Conservation (phyloP, 768 basidiomycete species). For the Baorangia bicolor region DNA sequence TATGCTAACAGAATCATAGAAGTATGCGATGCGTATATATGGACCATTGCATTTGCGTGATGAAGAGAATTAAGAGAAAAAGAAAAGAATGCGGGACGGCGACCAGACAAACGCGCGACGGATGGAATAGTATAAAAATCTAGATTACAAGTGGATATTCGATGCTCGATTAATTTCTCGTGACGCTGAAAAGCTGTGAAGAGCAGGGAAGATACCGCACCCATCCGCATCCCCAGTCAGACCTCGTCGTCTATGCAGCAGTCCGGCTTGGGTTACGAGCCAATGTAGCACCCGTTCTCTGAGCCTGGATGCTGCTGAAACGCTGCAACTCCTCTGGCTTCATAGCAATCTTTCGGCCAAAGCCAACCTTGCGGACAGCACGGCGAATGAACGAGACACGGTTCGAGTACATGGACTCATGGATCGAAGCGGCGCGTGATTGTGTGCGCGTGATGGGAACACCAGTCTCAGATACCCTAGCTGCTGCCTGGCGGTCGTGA, state of each 20-base stretch:
- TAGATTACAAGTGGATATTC: conserved; percentile 36
- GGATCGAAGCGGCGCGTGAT: conserved; percentile 85
- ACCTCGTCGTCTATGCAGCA: conserved; percentile 36
- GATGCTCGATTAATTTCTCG: conserved; percentile 25
- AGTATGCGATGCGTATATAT: conserved; percentile 19
- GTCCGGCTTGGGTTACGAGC: conserved; percentile 76
- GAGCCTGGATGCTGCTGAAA: conserved; percentile 85
- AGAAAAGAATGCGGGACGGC: conserved; percentile 16
- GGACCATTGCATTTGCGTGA: conserved; percentile 14
- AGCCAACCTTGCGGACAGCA: conserved; percentile 85
- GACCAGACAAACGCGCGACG: conserved; percentile 16
- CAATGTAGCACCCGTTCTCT: conserved; percentile 70
- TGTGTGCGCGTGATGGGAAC: conserved; percentile 82
- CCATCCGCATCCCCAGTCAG: conserved; percentile 14
- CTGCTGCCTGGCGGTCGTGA: conserved; percentile 42
- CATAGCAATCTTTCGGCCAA: conserved; percentile 76
- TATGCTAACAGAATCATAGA: conserved; percentile 10
- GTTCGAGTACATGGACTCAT: conserved; percentile 93
- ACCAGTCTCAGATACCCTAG: conserved; percentile 35
- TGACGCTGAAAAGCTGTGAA: conserved; percentile 11
- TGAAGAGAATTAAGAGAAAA: conserved; percentile 12
- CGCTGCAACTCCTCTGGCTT: conserved; percentile 84
- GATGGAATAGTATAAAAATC: conserved; percentile 27
- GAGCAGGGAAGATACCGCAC: conserved; percentile 25
- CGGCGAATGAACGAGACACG: conserved; percentile 92